Evolutionary conservation across 352 stramenopile species (phyloP).

Genomic region (Phytophthora macrochlamydospora): DNA sequence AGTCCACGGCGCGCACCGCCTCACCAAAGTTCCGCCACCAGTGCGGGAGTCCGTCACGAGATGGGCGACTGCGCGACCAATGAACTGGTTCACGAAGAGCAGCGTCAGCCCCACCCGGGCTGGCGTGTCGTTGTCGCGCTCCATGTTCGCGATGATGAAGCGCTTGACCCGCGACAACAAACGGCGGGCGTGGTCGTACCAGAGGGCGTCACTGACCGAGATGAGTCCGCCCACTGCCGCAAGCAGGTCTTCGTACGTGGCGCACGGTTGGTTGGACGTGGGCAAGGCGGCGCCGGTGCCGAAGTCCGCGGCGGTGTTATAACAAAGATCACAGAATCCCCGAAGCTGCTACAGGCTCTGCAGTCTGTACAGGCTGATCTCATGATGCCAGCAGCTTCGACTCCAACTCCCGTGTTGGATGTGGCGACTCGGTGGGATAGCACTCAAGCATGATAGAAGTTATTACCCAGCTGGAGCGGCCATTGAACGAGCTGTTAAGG

Average conservation of each 20-base stretch:
- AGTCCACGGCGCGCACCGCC: constrained; percentile 6
- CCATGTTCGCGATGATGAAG: constrained; percentile 2
- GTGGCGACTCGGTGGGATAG: no score
- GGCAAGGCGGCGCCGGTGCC: neutral
- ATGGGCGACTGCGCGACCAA: neutral
- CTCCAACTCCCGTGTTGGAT: no score
- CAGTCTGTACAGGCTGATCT: no score
- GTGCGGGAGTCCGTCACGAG: constrained; percentile 4
- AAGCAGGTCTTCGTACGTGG: neutral
- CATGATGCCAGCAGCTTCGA: no score
- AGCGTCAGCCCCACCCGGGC: constrained; percentile 2
- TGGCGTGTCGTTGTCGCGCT: constrained; percentile 1
- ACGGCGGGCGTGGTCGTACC: constrained; percentile 1
- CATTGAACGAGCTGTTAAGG: no score
- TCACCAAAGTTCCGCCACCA: constrained; percentile 1
- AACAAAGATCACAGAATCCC: no score
- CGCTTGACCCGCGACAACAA: neutral
- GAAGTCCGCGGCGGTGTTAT: neutral
- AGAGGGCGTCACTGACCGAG: neutral
- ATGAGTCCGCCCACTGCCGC: neutral
- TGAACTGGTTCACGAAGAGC: neutral
- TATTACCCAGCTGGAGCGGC: no score
- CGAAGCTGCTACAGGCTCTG: no score
- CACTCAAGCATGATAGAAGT: no score
- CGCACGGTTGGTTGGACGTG: neutral